These are phyloP conservation scores for Dothideomycetes sp. DNA, from an alignment of 2,329 filamentous ascomycete species.

Conservation along the genomic window DNA sequence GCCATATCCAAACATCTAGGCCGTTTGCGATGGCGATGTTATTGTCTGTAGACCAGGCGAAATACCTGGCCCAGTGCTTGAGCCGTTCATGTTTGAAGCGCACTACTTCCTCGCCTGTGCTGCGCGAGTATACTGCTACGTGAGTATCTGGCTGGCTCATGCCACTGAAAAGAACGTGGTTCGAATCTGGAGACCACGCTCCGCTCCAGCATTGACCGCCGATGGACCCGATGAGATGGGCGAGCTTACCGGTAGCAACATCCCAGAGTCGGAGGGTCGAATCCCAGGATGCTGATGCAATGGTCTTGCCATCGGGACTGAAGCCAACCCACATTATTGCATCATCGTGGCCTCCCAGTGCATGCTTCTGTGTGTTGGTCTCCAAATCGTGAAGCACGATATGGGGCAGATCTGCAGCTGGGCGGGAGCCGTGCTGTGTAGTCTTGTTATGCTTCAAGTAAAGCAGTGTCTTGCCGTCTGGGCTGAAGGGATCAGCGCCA, in stretches of 20 bases:
- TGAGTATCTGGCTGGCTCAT: background rate
- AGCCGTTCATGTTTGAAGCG: background rate
- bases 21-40: slow-evolving; percentile 1
- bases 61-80: background rate
- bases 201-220: slow-evolving; percentile 11
- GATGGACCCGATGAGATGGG: slow-evolving; percentile 8
- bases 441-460: background rate
- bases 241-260: slow-evolving; percentile 5
- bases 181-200: slow-evolving; percentile 10
- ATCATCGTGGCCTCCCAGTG: background rate
- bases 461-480: background rate
- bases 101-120: slow-evolving; percentile 1
- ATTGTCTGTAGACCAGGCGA: slow-evolving; percentile 2
- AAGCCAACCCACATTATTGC: background rate
- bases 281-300: background rate
- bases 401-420: background rate
- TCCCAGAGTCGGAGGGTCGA: slow-evolving; percentile 9
- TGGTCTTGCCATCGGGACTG: slow-evolving; percentile 1
- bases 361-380: background rate
- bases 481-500: background rate
- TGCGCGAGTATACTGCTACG: background rate
- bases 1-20: background rate
- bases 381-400: background rate
- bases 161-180: slow-evolving; percentile 10
- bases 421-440: background rate